These are phyloP conservation scores for Phialophora verrucosa DNA, from an alignment of 2,329 filamentous ascomycete species.

Conservation along the genomic window DNA sequence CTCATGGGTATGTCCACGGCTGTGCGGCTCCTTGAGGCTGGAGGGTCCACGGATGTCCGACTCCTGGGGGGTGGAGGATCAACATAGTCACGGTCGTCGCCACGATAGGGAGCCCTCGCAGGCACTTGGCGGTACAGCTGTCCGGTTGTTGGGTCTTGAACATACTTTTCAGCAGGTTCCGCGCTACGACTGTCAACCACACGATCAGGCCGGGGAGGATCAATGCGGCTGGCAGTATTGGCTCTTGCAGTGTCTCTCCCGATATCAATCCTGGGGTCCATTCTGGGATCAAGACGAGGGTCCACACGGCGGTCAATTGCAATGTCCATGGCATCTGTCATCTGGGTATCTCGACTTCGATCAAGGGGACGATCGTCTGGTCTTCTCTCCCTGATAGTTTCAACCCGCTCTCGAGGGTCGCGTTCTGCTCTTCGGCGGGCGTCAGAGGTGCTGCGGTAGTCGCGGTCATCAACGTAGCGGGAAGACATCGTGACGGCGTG, in stretches of 20 bases:
- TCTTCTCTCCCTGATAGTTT: conserved; percentile 29
- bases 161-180: conserved; percentile 25
- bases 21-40: conserved; percentile 44
- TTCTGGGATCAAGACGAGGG: conserved; percentile 16
- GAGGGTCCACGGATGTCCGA: conserved; percentile 45
- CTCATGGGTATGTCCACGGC: conserved; percentile 41
- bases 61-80: conserved; percentile 45
- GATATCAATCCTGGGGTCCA: conserved; percentile 24
- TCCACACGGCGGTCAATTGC: conserved; percentile 27
- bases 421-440: conserved; percentile 29
- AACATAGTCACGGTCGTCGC: conserved; percentile 34
- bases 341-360: conserved; percentile 30
- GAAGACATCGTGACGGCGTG: conserved; percentile 30
- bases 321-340: conserved; percentile 32
- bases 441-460: conserved; percentile 31
- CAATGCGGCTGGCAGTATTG: conserved; percentile 28
- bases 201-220: conserved; percentile 30
- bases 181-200: conserved; percentile 23
- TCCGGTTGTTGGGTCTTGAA: conserved; percentile 32
- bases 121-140: conserved; percentile 30
- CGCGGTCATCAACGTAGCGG: conserved; percentile 35
- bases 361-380: conserved; percentile 24
- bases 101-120: conserved; percentile 32
- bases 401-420: conserved; percentile 21
- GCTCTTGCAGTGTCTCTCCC: conserved; percentile 28